Conservation (phyloP, 2,329 filamentous ascomycete genomes). For the Pseudogymnoascus sp. region DNA sequence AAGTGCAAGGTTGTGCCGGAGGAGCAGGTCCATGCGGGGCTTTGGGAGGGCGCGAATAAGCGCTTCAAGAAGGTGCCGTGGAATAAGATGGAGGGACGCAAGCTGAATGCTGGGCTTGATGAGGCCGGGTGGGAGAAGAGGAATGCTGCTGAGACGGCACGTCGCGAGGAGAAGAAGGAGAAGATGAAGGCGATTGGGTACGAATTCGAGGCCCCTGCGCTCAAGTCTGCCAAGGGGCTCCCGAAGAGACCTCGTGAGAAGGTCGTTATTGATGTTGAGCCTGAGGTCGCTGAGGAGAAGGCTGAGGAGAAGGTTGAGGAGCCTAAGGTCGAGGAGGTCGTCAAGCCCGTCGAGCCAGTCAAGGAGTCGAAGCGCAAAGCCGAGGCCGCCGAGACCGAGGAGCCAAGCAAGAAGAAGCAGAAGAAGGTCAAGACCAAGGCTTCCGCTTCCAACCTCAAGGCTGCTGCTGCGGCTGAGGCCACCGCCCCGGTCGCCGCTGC, state of each 20-base stretch:
- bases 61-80: conserved; percentile 84
- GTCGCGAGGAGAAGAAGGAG: conserved; percentile 58
- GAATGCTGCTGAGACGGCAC: conserved; percentile 63
- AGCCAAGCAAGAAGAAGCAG: conserved; percentile 11
- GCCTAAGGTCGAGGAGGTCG: background rate
- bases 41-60: conserved; percentile 86
- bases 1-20: conserved; percentile 73
- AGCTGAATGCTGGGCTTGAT: conserved; percentile 63
- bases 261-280: conserved; percentile 17
- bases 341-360: conserved; percentile 20
- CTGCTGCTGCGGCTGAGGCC: background rate
- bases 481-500: background rate
- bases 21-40: conserved; percentile 67
- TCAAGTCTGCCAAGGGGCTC: conserved; percentile 56
- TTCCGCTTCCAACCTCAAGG: conserved; percentile 11
- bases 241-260: conserved; percentile 31
- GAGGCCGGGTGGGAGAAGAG: conserved; percentile 72
- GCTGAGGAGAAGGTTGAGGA: conserved; percentile 18
- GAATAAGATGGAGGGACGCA: conserved; percentile 74
- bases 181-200: conserved; percentile 77
- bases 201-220: conserved; percentile 63
- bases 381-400: conserved; percentile 16
- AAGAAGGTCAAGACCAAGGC: conserved; percentile 19
- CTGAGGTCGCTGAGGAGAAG: conserved; percentile 25
- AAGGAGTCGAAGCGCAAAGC: conserved; percentile 24